phyloP scores from a whole-genome alignment of 805 yeast genomes.

The Martiniozyma abietophila region DNA sequence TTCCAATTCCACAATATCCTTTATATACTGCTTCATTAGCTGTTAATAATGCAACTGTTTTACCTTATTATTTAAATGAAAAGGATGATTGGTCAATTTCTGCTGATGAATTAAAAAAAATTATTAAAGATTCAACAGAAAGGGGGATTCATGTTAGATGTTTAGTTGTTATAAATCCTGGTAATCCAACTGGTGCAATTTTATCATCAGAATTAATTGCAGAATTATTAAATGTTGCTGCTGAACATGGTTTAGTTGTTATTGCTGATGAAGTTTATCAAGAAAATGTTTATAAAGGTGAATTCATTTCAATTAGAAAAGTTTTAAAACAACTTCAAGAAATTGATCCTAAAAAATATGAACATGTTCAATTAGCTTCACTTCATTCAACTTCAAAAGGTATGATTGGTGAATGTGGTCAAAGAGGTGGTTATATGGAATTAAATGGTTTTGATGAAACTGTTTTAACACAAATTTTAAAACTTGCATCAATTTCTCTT shows the following conservation, averaged over 20 bases:
- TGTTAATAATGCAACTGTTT: constrained; percentile 68
- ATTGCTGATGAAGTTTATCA: constrained; percentile 98
- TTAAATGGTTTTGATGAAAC: constrained; percentile 69
- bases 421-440: constrained; percentile 99
- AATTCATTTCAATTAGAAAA: constrained; percentile 78
- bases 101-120: constrained; percentile 48
- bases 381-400: constrained; percentile 98
- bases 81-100: constrained; percentile 75
- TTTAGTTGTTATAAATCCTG: constrained; percentile 92
- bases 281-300: constrained; percentile 75
- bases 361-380: constrained; percentile 79
- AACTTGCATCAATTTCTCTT: constrained; percentile 81
- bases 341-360: constrained; percentile 40
- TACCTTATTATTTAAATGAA: constrained; percentile 85
- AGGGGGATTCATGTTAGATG: constrained; percentile 61
- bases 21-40: constrained; percentile 92
- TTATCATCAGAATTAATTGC: constrained; percentile 56
- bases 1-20: constrained; percentile 98
- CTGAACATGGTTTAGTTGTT: constrained; percentile 72
- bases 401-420: constrained; percentile 97
- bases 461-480: constrained; percentile 61
- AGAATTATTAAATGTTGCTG: constrained; percentile 69
- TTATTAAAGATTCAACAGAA: constrained; percentile 38
- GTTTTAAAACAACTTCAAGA: constrained; percentile 58
- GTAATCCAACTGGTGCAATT: constrained; percentile 95